phyloP scores from a whole-genome alignment of 116 monocot genomes.

The Zostera marina region DNA sequence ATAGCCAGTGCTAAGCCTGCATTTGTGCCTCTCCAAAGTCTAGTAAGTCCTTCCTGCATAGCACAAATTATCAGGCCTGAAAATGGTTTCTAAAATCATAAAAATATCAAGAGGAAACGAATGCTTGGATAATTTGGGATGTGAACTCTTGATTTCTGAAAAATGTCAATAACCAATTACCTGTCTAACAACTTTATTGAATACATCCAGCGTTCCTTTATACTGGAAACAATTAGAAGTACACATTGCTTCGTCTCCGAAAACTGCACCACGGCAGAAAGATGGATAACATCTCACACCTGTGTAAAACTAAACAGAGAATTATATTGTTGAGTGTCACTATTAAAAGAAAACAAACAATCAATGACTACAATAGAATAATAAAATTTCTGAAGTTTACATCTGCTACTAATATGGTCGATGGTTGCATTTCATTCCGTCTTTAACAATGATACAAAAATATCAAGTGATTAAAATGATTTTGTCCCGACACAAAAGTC shows the following conservation, averaged over 20 bases:
- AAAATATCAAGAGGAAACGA: background rate
- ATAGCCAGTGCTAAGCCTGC: constrained; percentile 72
- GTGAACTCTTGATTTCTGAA: background rate
- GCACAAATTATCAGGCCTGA: background rate
- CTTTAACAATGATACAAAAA: too few relatives aligned
- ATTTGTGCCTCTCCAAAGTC: constrained; percentile 94
- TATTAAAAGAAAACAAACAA: too few relatives aligned
- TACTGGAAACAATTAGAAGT: constrained; percentile 86
- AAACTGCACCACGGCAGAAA: constrained; percentile 46
- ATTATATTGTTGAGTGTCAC: too few relatives aligned
- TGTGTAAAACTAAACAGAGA: constrained; percentile 44
- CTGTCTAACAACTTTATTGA: constrained; percentile 80
- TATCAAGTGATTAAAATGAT: too few relatives aligned
- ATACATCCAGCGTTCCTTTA: constrained; percentile 89
- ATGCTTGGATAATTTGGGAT: background rate
- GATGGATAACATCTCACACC: constrained; percentile 85
- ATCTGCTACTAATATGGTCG: too few relatives aligned
- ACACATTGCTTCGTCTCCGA: constrained; percentile 59
- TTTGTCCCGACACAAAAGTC: too few relatives aligned
- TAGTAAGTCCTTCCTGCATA: constrained; percentile 69
- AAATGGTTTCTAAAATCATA: background rate
- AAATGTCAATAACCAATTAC: constrained; percentile 15
- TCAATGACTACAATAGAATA: too few relatives aligned
- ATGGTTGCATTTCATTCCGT: too few relatives aligned
- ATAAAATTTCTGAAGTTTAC: too few relatives aligned